These are phyloP conservation scores for Tieghemiomyces parasiticus DNA, from an alignment of 192 early-diverging fungal genomes.

Conservation along the genomic window DNA sequence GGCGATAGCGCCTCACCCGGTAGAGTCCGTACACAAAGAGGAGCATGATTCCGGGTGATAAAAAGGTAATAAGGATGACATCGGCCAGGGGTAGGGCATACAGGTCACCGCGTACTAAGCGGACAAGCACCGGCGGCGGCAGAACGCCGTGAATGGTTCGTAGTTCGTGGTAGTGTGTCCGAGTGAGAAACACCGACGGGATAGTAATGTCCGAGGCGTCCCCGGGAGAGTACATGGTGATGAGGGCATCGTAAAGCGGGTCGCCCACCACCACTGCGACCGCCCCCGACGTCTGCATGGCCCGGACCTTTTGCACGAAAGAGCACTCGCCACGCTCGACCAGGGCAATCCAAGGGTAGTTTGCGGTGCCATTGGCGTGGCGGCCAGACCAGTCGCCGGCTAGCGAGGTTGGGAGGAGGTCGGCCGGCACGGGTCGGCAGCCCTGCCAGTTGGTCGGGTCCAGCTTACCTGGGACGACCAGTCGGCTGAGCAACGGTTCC, in stretches of 20 bases:
- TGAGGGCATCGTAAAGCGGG: constrained; percentile 45
- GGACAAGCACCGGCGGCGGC: constrained; percentile 16
- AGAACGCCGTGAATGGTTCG: constrained; percentile 17
- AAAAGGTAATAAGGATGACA: constrained; percentile 62
- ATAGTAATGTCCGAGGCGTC: constrained; percentile 76
- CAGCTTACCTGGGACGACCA: constrained; percentile 40
- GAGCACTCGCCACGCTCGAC: constrained; percentile 78
- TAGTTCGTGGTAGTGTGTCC: constrained; percentile 47
- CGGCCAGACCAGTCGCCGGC: constrained; percentile 19
- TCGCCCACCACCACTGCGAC: constrained; percentile 82
- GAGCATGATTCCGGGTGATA: constrained; percentile 71
- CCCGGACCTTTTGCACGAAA: constrained; percentile 80
- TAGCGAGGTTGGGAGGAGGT: constrained; percentile 5
- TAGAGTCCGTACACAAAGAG: constrained; percentile 57
- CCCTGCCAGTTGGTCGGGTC: constrained; percentile 39
- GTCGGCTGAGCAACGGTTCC: constrained; percentile 48
- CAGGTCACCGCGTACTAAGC: constrained; percentile 29
- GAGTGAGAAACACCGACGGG: constrained; percentile 75
- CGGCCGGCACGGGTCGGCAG: constrained; percentile 28
- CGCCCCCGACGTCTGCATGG: constrained; percentile 77
- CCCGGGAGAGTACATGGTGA: constrained; percentile 72
- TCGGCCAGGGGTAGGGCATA: constrained; percentile 56
- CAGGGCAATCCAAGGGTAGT: constrained; percentile 78
- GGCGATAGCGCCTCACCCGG: constrained; percentile 54
- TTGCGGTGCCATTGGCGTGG: no score